phyloP scores from a whole-genome alignment of 805 yeast genomes.

The Nakazawaea sp. region DNA sequence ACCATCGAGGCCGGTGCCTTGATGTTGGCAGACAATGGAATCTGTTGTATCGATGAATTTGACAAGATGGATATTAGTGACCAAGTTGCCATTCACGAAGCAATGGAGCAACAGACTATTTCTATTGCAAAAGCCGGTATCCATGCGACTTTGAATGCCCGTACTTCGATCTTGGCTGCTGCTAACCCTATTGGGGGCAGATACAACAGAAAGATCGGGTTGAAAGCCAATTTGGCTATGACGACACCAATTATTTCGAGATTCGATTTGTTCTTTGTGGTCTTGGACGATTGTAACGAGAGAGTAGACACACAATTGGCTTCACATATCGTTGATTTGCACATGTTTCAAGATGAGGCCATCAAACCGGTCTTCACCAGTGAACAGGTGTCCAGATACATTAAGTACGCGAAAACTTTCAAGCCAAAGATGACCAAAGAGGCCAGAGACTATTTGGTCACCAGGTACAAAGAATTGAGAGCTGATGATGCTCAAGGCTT shows the following conservation, averaged over 20 bases:
- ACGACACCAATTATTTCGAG: slow-evolving; percentile 99
- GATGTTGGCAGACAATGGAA: slow-evolving; percentile 97
- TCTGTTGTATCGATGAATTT: slow-evolving; percentile 97
- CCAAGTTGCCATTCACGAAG: slow-evolving; percentile 98
- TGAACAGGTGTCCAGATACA: slow-evolving; percentile 81
- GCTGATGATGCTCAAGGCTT: slow-evolving; percentile 87
- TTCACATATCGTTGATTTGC: slow-evolving; percentile 85
- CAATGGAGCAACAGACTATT: slow-evolving; percentile 99
- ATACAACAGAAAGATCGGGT: slow-evolving; percentile 78
- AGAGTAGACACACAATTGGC: slow-evolving; percentile 86
- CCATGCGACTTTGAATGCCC: slow-evolving; percentile 94
- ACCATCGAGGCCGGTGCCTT: slow-evolving; percentile 98
- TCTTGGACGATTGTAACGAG: slow-evolving; percentile 91
- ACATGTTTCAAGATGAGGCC: slow-evolving; percentile 86
- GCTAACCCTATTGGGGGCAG: slow-evolving; percentile 98
- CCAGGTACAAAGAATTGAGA: slow-evolving; percentile 78
- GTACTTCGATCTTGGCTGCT: slow-evolving; percentile 96
- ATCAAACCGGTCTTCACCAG: slow-evolving; percentile 85
- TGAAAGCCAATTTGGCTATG: slow-evolving; percentile 86
- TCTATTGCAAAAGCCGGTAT: slow-evolving; percentile 98
- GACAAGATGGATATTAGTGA: slow-evolving; percentile 95
- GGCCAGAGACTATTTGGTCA: slow-evolving; percentile 71
- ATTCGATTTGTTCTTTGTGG: slow-evolving; percentile 91
- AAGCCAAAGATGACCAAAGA: slow-evolving; percentile 81
- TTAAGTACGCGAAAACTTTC: slow-evolving; percentile 87